Base-by-base conservation (phyloP, 169 alveolate genomes). In the Amoebophrya sp. region DNA sequence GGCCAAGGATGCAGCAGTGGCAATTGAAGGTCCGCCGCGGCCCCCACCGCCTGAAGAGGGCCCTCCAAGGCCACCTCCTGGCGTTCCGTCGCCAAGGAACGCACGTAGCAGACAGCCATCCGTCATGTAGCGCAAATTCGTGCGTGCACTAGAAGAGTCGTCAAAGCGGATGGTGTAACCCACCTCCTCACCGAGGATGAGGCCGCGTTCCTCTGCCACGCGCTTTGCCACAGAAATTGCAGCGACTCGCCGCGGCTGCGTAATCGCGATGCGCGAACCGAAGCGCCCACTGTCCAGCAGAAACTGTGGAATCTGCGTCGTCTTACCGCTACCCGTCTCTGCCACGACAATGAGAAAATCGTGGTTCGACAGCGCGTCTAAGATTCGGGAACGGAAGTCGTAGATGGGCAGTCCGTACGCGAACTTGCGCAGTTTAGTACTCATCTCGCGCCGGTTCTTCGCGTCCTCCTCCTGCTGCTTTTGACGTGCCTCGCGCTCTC, bases 181-280 rank as follows among this genome's bases (percentile, higher is more conserved):
- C 6, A 98, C 99, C 92, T 95, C 95, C 53, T 96, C 96, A 0
- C 99, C 99, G 91, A 99, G 95, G 76, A 96, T 95, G 40, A n/a
- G 40, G 14, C 40, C 89, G 97, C 98, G 96, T 95, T 99, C 99
- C 90, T 98, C 99, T 40, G 99, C 97, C 41, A 99, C 99, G 94
- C 99, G 98, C 94, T 98, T 97, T 38, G 99, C 99, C 29, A 99
- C 99, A 38, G 99, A 97, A 33, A 99, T 99, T 0, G 99, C 99
- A 0, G 99, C 99, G 12, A 99, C 99, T 93, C 99, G 97, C 91
- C 99, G 96, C 29, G 99, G 99, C 95, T 99, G 99, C 40, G 99
- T 99, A 94, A 92, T 89, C 55, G 90, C 90, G 26, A 92, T 34
- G 0, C 93, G 92, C 53, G 41, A n/a, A 0, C 93, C 91, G 12